phyloP scores from a whole-genome alignment of 2,329 filamentous ascomycete genomes.

The Clonostachys chloroleuca region DNA sequence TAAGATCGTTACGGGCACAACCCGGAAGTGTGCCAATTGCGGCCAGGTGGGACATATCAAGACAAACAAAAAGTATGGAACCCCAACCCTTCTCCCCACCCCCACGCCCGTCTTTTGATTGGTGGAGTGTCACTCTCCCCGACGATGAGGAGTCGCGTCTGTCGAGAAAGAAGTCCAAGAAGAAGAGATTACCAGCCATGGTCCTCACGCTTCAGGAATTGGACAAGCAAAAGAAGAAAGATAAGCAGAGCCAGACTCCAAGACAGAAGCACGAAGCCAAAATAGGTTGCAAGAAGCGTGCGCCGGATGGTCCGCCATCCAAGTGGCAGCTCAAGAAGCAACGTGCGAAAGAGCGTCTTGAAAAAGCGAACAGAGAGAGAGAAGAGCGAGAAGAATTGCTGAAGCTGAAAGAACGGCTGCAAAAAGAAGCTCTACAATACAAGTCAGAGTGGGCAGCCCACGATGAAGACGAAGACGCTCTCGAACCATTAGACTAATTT shows the following conservation, averaged over 20 bases:
- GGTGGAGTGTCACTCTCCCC: slow-evolving; percentile 12
- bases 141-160: slow-evolving; percentile 4
- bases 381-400: neutral
- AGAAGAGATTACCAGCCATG: slow-evolving; percentile 9
- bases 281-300: neutral
- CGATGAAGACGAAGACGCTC: neutral
- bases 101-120: slow-evolving; percentile 22
- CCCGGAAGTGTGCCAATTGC: slow-evolving; percentile 95
- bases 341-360: too few species aligned
- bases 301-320: neutral
- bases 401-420: neutral
- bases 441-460: slow-evolving; percentile 5
- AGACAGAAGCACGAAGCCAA: slow-evolving; percentile 10
- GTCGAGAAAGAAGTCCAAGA: slow-evolving; percentile 2
- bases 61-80: slow-evolving; percentile 90
- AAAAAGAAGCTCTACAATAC: neutral
- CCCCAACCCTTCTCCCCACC: slow-evolving; percentile 1
- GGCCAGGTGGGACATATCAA: slow-evolving; percentile 97
- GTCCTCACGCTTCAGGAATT: slow-evolving; percentile 12
- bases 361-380: neutral
- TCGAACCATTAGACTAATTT: neutral
- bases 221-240: slow-evolving; percentile 9
- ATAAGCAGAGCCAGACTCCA: slow-evolving; percentile 3
- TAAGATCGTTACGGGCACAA: slow-evolving; percentile 58
- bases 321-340: neutral